Evolutionary conservation across 2,329 filamentous ascomycete species (phyloP), one percentile per base, ranked within the genome.

Genomic region (Paraconiothyrium sp.): DNA sequence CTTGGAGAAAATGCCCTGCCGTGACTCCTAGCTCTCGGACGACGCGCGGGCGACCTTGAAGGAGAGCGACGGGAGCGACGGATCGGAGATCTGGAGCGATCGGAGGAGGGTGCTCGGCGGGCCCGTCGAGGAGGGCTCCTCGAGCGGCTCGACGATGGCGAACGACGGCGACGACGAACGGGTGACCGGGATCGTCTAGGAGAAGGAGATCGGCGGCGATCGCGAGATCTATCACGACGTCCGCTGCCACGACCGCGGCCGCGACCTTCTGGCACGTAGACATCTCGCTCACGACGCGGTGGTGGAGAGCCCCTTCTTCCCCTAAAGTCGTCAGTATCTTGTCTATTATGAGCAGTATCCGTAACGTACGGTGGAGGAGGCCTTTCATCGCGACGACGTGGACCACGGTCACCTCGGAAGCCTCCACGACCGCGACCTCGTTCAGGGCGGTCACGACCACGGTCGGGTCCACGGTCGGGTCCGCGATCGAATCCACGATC

Each of bases 201-300:
- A 11, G 78, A 74, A 35, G 69, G 72, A 55, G 76, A 77, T 59
- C 75, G 78, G 54, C 73, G 74, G 35, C 72, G 73, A n/a, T 71
- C 68, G 59, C 65, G 72, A 59, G 72, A 73, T 41, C 71, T 70
- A 50, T 75, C 73, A 35, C 74, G 81, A 72, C 68, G 80, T 72
- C 70, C 70, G 37, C 67, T 70, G 62, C 74, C 71, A 59, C 66
- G 68, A 63, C 79, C 71, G 50, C 81, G 79, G 24, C 78, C 69
- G 14, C 86, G 86, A 48, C 81, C 80, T 24, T 78, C 71, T 16
- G 87, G 87, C 41, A 88, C 81, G 70, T 89, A 89, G 32, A 84
- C 83, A 72, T 89, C 87, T 60, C 81, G 80, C 57, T 84, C 83
- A 37, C 85, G 84, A 46, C 84, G 79, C 50, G 80, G 75, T 60